These are phyloP conservation scores for Penicillium soppii DNA, from an alignment of 495 filamentous ascomycete species.

Conservation along the genomic window DNA sequence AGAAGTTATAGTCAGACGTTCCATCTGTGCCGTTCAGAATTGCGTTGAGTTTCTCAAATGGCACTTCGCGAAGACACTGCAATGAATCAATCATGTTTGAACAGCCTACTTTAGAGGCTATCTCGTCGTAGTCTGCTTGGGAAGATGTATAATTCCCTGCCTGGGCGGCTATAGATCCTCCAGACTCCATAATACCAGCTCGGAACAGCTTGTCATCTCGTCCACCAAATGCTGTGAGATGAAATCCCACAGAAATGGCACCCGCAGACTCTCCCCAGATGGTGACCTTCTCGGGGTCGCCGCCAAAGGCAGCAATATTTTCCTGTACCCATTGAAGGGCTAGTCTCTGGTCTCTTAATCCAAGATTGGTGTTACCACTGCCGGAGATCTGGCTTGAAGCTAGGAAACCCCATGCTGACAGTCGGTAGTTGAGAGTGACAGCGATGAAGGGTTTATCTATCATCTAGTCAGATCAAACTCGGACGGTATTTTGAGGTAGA, in stretches of 20 bases:
- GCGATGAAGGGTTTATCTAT: constrained; percentile 55
- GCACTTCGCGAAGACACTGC: constrained; percentile 47
- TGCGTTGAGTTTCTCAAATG: constrained; percentile 41
- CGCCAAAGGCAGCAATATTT: constrained; percentile 55
- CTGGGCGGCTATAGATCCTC: constrained; percentile 37
- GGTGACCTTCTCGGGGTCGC: constrained; percentile 59
- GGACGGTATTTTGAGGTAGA: neutral
- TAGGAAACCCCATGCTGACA: constrained; percentile 56
- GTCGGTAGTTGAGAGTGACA: constrained; percentile 61
- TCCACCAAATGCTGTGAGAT: constrained; percentile 53
- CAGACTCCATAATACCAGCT: constrained; percentile 49
- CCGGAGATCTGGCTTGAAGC: constrained; percentile 27
- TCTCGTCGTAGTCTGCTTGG: constrained; percentile 37
- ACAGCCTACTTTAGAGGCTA: constrained; percentile 40
- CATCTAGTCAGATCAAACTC: neutral
- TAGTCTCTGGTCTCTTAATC: constrained; percentile 58
- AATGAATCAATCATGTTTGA: constrained; percentile 36
- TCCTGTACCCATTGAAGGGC: constrained; percentile 61
- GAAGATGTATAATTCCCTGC: constrained; percentile 34
- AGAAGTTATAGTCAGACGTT: constrained; percentile 33
- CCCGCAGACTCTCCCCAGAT: constrained; percentile 68
- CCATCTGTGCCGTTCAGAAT: constrained; percentile 36
- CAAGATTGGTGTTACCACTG: constrained; percentile 55
- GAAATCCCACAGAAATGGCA: constrained; percentile 51
- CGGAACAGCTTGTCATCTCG: constrained; percentile 44